Base-by-base conservation (phyloP, 139 green algal genomes). In the Coccomyxa sp. region DNA sequence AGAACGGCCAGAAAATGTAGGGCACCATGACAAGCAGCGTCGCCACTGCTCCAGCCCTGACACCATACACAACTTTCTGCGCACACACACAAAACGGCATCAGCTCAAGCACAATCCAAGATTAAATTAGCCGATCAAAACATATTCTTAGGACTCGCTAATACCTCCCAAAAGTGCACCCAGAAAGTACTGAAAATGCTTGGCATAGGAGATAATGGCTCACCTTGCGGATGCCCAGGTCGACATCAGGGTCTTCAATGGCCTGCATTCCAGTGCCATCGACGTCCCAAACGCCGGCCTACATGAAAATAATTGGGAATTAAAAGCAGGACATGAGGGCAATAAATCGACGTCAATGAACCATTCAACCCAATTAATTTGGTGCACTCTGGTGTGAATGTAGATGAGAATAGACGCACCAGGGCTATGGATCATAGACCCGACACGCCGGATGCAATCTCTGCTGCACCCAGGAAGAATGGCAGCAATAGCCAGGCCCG, bases 371-470 rank as follows among this genome's bases (percentile, higher is more conserved):
- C 28, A 13, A 78, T 38, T 78, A 25, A 23, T 31, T 15, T 28
- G n/a, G n/a, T n/a, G 63, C 63, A 71, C 18, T 21, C 18, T 28
- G 63, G 63, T 71, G 63, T 21, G 63, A 9, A 71, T 71, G 21
- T 1, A 14, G 21, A 25, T 25, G 21, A 71, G 63, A 21, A 9
- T 25, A 25, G 18, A 11, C 63, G 21, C 21, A 71, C 31, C 76
- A 90, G 68, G 77, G 76, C 84, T 58, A 90, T 90, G 87, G 87
- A 90, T 90, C 87, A 90, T 71, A 90, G 79, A 57, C 87, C 87
- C 0, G 45, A 27, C 9, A 81, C 79, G 32, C 87, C 87, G 21
- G 87, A 90, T 21, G 77, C 84, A 31, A 86, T 67, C 84, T 86
- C 76, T 28, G 84, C 51, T 31, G 76, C 71, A 10, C 87, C 87